Conservation (phyloP, 768 basidiomycete genomes). For the Russula vinacea region DNA sequence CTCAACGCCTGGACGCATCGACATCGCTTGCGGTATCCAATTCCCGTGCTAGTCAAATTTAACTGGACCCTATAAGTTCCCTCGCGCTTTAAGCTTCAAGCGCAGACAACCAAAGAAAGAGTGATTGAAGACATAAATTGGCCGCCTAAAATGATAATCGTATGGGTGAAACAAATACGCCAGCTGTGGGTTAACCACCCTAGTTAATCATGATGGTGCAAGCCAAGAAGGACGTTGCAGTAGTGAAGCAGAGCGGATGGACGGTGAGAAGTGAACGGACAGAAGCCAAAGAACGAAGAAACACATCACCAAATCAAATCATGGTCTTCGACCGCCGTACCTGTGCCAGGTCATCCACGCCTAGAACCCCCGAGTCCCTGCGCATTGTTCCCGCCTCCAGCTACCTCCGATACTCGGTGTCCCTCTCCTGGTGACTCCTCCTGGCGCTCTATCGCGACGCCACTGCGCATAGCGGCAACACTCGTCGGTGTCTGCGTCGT, state of each 20-base stretch:
- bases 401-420: neutral
- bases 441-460: conserved; percentile 17
- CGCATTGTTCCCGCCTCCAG: neutral
- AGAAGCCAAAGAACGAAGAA: neutral
- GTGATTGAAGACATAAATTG: too few relatives aligned
- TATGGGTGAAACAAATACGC: neutral
- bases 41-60: too few relatives aligned
- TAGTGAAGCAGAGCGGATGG: neutral
- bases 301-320: neutral
- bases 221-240: neutral
- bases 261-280: neutral
- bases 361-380: conserved; percentile 10
- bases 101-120: too few relatives aligned
- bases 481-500: conserved; percentile 14
- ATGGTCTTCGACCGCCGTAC: neutral
- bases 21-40: too few relatives aligned
- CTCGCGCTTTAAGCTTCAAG: too few relatives aligned
- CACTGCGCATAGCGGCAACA: neutral
- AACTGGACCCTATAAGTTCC: too few relatives aligned
- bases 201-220: neutral
- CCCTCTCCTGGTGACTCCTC: neutral
- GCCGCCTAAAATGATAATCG: too few relatives aligned
- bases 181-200: neutral
- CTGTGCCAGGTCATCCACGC: conserved; percentile 16
- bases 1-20: too few relatives aligned